phyloP scores from a whole-genome alignment of 75 land plant genomes.

The Cupressus sempervirens region DNA sequence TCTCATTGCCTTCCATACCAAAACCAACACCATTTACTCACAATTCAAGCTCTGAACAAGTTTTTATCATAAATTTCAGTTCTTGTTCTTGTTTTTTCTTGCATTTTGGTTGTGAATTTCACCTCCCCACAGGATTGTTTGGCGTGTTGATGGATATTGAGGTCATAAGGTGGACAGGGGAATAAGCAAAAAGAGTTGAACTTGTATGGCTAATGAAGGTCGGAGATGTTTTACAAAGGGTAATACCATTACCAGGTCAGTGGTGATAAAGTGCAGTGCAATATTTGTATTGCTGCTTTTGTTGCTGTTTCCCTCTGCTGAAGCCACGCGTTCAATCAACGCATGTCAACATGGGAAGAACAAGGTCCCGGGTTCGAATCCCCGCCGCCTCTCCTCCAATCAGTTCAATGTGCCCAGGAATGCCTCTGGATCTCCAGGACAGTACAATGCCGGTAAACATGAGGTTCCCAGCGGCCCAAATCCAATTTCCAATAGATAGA shows the following conservation, averaged over 20 bases:
- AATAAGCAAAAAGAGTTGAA: neutral
- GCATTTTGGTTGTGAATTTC: neutral
- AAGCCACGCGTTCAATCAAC: constrained; percentile 3
- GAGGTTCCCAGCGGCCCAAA: constrained; percentile 48
- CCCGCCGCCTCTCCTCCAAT: neutral
- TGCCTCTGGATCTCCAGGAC: neutral
- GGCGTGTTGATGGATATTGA: constrained; percentile 21
- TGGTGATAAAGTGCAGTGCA: neutral
- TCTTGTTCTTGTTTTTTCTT: neutral
- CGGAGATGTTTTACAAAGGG: neutral
- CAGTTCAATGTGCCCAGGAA: neutral
- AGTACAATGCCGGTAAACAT: constrained; percentile 26
- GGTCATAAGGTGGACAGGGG: neutral
- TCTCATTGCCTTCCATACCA: neutral
- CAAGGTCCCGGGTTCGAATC: constrained; percentile 1
- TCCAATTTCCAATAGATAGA: constrained; percentile 35
- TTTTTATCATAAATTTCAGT: neutral
- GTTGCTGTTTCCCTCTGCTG: neutral
- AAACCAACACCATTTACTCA: neutral
- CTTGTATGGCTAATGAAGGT: constrained; percentile 8
- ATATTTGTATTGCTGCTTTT: neutral
- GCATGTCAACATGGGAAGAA: neutral
- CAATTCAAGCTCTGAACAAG: neutral
- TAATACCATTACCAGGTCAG: neutral
- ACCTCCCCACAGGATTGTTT: neutral